Evolutionary conservation across 306 rosid species (phyloP), one percentile per base, ranked within the genome.

Genomic region (Sphenostylis stenocarpa): DNA sequence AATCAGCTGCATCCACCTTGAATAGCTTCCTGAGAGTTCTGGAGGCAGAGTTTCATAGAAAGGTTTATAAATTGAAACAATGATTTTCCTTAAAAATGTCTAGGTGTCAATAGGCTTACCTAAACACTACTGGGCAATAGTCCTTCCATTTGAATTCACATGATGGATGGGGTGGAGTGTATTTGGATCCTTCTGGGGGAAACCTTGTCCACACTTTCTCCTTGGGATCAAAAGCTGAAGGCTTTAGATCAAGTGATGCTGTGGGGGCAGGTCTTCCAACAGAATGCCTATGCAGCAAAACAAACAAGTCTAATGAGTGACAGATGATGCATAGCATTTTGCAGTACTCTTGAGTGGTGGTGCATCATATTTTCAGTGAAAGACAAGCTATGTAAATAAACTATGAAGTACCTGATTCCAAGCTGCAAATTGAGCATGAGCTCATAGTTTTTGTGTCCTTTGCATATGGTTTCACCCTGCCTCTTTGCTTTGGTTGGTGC

Each of bases 381-480:
- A 47, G 20, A 15, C 3, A 0, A 15, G 9, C 16, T 16, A 47
- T 17, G 16, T 47, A 16, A 47, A n/a, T n/a, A n/a, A n/a, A n/a
- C n/a, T n/a, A n/a, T n/a, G n/a, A n/a, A n/a, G n/a, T n/a, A 90
- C 98, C 97, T 93, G 47, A 94, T 94, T 78, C 98, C 98, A 2
- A 94, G 81, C 67, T 94, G 98, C 88, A 91, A 84, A 85, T 91
- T 94, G 58, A 94, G 96, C 97, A 94, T 91, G 31, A 94, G 94
- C 39, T 94, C 97, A 78, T 87, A 94, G 76, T 94, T 91, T 43
- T 94, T 94, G 55, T 94, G 98, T 12, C 97, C 98, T 77, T 48
- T 94, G 73, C 91, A 84, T 19, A 94, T 94, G 45, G 90, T 85
- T 29, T 94, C 97, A 45, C 97, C 98, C 17, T 94, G 98, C 76